phyloP scores from a whole-genome alignment of 1,139 yeast genomes.

The Saccharomyces hybrid region DNA sequence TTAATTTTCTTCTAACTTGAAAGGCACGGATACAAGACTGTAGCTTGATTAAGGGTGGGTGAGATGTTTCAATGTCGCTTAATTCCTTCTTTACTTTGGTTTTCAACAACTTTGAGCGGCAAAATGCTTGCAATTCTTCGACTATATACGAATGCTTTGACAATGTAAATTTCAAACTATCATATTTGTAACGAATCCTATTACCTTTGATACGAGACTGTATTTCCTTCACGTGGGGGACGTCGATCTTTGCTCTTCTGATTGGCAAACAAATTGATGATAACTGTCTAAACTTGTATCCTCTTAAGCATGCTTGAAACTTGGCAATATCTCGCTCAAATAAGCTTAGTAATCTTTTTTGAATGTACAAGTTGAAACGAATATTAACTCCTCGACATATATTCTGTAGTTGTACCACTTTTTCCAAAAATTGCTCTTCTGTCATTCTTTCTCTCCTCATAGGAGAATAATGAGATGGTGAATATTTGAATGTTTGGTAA shows the following conservation, averaged over 20 bases:
- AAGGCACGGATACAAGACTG: background rate
- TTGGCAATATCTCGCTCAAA: conserved; percentile 25
- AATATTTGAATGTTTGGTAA: conserved; percentile 20
- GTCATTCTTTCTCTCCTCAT: conserved; percentile 28
- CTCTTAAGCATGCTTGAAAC: conserved; percentile 35
- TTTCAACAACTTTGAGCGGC: conserved; percentile 35
- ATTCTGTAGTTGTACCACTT: conserved; percentile 45
- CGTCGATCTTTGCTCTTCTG: conserved; percentile 9
- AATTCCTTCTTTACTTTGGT: background rate
- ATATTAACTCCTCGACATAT: conserved; percentile 58
- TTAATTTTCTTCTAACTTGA: background rate
- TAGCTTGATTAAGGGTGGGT: conserved; percentile 5
- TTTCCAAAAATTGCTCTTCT: conserved; percentile 33
- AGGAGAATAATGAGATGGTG: conserved; percentile 30
- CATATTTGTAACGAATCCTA: conserved; percentile 15
- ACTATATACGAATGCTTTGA: conserved; percentile 7
- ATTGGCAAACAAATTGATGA: conserved; percentile 10
- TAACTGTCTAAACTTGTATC: conserved; percentile 9
- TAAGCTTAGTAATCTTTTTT: conserved; percentile 32
- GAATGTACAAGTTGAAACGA: conserved; percentile 56
- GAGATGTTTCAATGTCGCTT: conserved; percentile 1
- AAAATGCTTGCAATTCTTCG: conserved; percentile 27
- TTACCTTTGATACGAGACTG: conserved; percentile 33
- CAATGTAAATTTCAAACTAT: conserved; percentile 4
- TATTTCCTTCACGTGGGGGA: conserved; percentile 21